phyloP scores from a whole-genome alignment of 768 basidiomycete genomes.

The Russula foetens region DNA sequence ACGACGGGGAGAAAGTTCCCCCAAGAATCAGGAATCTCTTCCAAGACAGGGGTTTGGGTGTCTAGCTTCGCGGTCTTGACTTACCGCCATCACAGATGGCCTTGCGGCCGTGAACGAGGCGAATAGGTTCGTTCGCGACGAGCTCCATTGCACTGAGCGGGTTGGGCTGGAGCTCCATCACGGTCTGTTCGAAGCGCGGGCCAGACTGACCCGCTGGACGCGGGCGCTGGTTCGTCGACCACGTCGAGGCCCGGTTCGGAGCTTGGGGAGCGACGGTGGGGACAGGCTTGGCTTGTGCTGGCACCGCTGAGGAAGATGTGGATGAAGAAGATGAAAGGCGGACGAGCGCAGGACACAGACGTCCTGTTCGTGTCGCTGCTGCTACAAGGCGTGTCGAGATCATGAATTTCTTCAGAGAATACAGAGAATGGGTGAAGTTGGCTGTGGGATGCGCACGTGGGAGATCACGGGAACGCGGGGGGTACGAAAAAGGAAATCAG shows the following conservation, averaged over 20 bases:
- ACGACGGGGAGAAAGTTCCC: neutral
- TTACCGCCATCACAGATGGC: conserved; percentile 94
- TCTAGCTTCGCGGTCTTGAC: conserved; percentile 26
- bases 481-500: conserved; percentile 4
- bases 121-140: conserved; percentile 77
- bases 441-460: neutral
- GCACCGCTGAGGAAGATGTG: conserved; percentile 17
- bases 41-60: neutral
- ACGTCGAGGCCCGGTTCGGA: conserved; percentile 74
- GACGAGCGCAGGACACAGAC: conserved; percentile 16
- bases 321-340: conserved; percentile 9
- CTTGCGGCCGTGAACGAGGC: conserved; percentile 72
- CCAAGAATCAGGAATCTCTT: neutral
- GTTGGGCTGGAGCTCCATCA: conserved; percentile 79
- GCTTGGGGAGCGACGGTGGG: conserved; percentile 49
- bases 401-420: neutral
- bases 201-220: conserved; percentile 52
- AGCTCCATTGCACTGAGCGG: conserved; percentile 89
- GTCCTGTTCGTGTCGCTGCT: neutral
- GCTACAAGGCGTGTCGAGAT: conserved; percentile 12
- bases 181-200: conserved; percentile 90
- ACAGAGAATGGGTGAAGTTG: too few relatives aligned
- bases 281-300: conserved; percentile 20
- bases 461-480: neutral
- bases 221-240: conserved; percentile 77